These are phyloP conservation scores for Teunomyces lycoperdinae DNA, from an alignment of 805 yeast genomes.

Conservation along the genomic window DNA sequence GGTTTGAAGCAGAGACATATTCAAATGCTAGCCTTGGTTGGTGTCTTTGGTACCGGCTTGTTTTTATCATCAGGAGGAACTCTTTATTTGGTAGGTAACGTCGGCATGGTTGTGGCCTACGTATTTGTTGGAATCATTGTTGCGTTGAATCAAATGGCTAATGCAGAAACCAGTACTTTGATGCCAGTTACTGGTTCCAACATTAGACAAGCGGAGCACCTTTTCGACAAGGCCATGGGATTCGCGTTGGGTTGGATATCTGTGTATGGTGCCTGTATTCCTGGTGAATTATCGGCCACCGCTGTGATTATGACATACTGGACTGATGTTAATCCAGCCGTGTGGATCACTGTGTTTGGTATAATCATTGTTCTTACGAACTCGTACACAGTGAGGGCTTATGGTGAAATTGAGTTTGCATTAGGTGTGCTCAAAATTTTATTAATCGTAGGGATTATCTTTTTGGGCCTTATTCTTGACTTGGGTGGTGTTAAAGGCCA, in stretches of 20 bases:
- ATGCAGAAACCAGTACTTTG: conserved; percentile 36
- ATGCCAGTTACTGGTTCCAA: conserved; percentile 38
- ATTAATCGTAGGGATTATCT: conserved; percentile 18
- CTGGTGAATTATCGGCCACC: conserved; percentile 46
- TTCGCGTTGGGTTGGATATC: conserved; percentile 47
- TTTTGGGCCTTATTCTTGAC: conserved; percentile 20
- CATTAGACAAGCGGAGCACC: conserved; percentile 34
- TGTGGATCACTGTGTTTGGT: conserved; percentile 44
- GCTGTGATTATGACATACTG: conserved; percentile 46
- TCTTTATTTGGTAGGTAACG: conserved; percentile 34
- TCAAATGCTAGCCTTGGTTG: conserved; percentile 21
- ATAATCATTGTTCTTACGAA: conserved; percentile 33
- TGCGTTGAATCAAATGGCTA: conserved; percentile 39
- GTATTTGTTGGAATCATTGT: conserved; percentile 43
- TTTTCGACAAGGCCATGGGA: conserved; percentile 45
- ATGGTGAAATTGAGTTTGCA: conserved; percentile 29
- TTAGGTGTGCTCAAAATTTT: conserved; percentile 24
- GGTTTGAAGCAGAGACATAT: conserved; percentile 17
- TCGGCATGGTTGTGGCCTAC: conserved; percentile 49
- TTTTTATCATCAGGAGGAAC: conserved; percentile 55
- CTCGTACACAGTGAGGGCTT: conserved; percentile 36
- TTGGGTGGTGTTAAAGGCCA: conserved; percentile 4
- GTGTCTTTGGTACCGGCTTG: conserved; percentile 48
- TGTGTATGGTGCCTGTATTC: conserved; percentile 32
- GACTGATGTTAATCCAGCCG: conserved; percentile 43